Conservation (phyloP, 2,329 filamentous ascomycete species). For the Paecilomyces sp. region DNA sequence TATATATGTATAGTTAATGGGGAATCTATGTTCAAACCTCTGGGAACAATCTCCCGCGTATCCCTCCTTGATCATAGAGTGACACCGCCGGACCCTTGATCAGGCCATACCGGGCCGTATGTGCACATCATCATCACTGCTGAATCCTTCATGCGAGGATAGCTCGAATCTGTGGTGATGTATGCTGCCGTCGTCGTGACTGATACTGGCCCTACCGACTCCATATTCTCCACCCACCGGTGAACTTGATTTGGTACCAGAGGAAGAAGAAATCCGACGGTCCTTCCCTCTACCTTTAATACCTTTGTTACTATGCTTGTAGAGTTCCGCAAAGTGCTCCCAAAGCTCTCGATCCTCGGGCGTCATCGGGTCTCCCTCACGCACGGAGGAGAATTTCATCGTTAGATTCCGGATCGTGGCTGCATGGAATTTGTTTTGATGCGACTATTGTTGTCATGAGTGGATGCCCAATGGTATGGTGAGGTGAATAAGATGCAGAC, state of each 20-base stretch:
- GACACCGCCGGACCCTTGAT: not conserved
- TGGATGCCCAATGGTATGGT: constrained; percentile 1
- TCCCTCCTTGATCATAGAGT: not conserved
- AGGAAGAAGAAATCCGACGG: constrained; percentile 39
- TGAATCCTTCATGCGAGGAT: constrained; percentile 22
- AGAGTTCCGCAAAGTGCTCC: constrained; percentile 78
- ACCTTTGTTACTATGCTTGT: constrained; percentile 97
- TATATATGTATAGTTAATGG: not conserved
- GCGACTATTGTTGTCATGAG: constrained; percentile 49
- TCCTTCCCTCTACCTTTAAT: constrained; percentile 94
- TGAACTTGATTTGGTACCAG: constrained; percentile 13
- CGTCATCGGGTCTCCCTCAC: constrained; percentile 56
- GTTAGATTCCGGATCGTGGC: constrained; percentile 65
- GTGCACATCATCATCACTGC: constrained; percentile 21
- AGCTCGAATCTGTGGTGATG: constrained; percentile 21
- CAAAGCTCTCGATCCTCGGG: constrained; percentile 69
- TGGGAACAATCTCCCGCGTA: not conserved
- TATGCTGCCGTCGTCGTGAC: constrained; percentile 16
- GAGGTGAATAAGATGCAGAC: constrained; percentile 35
- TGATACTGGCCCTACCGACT: constrained; percentile 1
- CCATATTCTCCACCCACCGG: constrained; percentile 7
- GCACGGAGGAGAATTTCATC: constrained; percentile 58
- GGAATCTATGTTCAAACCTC: not conserved
- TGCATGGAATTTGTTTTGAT: constrained; percentile 90
- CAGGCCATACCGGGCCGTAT: not conserved